Conservation (phyloP, 2,329 filamentous ascomycete species). For the Aspergillus fischeri region DNA sequence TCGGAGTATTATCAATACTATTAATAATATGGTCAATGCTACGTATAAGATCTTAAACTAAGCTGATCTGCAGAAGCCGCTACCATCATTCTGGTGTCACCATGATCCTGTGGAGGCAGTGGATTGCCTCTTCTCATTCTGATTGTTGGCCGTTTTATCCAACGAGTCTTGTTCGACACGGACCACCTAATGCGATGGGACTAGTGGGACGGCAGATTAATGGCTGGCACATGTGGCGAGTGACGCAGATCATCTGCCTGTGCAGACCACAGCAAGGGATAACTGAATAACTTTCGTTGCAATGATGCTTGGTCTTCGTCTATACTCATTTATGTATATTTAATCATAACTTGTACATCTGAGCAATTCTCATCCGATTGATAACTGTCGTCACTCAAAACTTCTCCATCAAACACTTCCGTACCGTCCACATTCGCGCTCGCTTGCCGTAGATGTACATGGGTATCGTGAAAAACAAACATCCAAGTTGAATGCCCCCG, state of each 20-base stretch:
- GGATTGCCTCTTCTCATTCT: too few species aligned
- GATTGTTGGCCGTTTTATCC: background rate
- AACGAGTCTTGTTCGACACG: background rate
- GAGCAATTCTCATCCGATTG: background rate
- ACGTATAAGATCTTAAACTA: background rate
- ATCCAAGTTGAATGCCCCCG: constrained; percentile 77
- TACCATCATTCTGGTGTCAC: too few species aligned
- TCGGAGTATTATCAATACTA: too few species aligned
- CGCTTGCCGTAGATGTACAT: constrained; percentile 95
- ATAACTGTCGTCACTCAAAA: constrained; percentile 39
- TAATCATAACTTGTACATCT: background rate
- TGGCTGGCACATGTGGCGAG: background rate
- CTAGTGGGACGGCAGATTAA: too few species aligned
- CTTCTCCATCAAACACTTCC: constrained; percentile 81
- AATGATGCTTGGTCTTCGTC: background rate
- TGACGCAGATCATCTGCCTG: background rate
- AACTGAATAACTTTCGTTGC: background rate
- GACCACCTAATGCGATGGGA: too few species aligned
- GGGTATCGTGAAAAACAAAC: constrained; percentile 71
- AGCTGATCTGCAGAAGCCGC: background rate
- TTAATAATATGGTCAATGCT: too few species aligned
- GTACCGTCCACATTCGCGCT: constrained; percentile 88
- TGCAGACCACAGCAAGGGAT: background rate
- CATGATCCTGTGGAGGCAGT: too few species aligned
- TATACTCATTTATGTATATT: background rate